These are phyloP conservation scores for Citrus australasica DNA, from an alignment of 345 rosid genomes.

Conservation along the genomic window DNA sequence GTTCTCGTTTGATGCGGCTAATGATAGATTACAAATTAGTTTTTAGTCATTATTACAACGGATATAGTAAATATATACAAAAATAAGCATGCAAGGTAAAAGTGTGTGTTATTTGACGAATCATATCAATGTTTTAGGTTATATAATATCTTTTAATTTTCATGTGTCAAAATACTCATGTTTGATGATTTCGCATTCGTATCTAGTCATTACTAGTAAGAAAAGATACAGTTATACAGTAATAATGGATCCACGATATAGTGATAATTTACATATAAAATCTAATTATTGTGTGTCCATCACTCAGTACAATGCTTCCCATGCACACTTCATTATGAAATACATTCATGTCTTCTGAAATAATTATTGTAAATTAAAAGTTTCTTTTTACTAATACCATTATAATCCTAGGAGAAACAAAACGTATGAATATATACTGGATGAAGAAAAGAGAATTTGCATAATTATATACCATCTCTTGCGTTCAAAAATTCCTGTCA, in stretches of 20 bases:
- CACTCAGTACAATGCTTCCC: slow-evolving; percentile 30
- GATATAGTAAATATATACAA: background rate
- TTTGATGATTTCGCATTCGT: background rate
- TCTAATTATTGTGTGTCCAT: slow-evolving; percentile 16
- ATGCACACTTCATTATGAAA: slow-evolving; percentile 33
- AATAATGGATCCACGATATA: slow-evolving; percentile 16
- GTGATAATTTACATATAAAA: slow-evolving; percentile 1
- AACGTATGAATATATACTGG: background rate
- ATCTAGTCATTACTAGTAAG: background rate
- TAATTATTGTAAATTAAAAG: slow-evolving; percentile 8
- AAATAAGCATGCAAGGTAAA: background rate
- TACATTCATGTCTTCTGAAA: slow-evolving; percentile 16
- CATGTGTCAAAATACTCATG: background rate
- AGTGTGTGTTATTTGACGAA: background rate
- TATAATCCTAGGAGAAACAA: slow-evolving; percentile 6
- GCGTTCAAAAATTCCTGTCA: background rate
- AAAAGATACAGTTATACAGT: background rate
- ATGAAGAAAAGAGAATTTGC: background rate
- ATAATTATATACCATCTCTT: background rate
- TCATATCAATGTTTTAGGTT: background rate
- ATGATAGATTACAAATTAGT: background rate
- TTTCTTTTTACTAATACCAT: slow-evolving; percentile 6
- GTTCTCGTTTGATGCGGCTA: background rate
- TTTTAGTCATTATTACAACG: background rate
- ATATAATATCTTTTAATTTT: background rate